Evolutionary conservation across 164 flowering plant genomes (phyloP).

Genomic region (Vitis riparia): DNA sequence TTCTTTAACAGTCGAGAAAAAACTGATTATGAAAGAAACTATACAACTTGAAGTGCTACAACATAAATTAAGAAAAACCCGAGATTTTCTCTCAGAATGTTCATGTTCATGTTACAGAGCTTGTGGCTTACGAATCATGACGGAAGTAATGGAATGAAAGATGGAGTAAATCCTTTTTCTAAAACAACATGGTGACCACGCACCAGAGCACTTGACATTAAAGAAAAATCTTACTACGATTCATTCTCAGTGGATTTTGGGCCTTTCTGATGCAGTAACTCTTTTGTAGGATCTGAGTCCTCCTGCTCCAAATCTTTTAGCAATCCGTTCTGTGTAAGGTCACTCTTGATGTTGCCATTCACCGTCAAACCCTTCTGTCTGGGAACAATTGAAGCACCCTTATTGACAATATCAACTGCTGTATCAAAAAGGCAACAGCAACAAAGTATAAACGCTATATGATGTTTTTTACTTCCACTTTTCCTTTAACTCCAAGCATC

Average conservation of each 20-base stretch:
- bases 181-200: neutral
- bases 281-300: slow-evolving; percentile 14
- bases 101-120: too few relatives aligned
- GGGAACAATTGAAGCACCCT: slow-evolving; percentile 21
- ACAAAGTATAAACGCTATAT: slow-evolving; percentile 2
- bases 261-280: slow-evolving; percentile 7
- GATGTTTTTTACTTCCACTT: neutral
- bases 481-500: too few relatives aligned
- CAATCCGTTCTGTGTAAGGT: slow-evolving; percentile 19
- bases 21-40: too few relatives aligned
- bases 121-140: too few relatives aligned
- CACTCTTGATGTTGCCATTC: slow-evolving; percentile 15
- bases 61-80: too few relatives aligned
- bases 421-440: slow-evolving; percentile 12
- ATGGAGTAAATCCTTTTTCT: too few relatives aligned
- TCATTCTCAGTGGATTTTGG: slow-evolving; percentile 5
- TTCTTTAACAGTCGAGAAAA: neutral
- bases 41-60: too few relatives aligned
- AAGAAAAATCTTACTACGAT: slow-evolving; percentile 2
- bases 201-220: neutral
- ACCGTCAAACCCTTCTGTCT: slow-evolving; percentile 23
- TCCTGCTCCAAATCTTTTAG: slow-evolving; percentile 23
- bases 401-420: slow-evolving; percentile 27
- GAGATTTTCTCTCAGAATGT: too few relatives aligned
- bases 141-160: too few relatives aligned